These are phyloP conservation scores for Bonia amplexicaulis DNA, from an alignment of 176 grass and related monocot species.

Conservation along the genomic window DNA sequence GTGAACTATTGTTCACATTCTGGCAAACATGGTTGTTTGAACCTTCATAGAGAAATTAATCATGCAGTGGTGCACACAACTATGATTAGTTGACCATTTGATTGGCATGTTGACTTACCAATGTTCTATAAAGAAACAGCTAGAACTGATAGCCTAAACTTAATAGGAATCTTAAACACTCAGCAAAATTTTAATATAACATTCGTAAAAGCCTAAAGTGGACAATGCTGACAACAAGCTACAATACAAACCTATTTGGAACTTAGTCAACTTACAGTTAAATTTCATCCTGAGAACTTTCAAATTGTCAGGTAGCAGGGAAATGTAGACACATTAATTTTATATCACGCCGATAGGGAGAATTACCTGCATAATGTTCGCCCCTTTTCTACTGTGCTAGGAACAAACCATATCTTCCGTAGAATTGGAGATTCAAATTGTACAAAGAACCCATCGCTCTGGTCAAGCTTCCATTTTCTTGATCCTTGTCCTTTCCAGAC, in stretches of 20 bases:
- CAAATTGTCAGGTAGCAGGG: neutral
- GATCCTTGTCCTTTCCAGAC: slow-evolving; percentile 97
- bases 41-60: neutral
- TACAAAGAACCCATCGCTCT: slow-evolving; percentile 94
- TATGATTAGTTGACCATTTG: neutral
- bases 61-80: neutral
- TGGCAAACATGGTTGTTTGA: neutral
- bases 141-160: neutral
- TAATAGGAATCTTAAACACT: neutral
- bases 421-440: slow-evolving; percentile 78
- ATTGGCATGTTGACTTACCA: neutral
- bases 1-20: neutral
- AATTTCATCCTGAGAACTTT: neutral
- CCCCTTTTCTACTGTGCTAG: slow-evolving; percentile 71
- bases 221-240: neutral
- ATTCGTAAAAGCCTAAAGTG: neutral
- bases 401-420: slow-evolving; percentile 87
- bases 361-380: slow-evolving; percentile 78
- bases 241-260: neutral
- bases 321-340: neutral
- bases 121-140: neutral
- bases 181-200: neutral
- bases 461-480: slow-evolving; percentile 95
- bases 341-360: neutral
- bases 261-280: neutral